Base-by-base conservation (phyloP, 2,329 filamentous ascomycete species). In the Karstenula rhodostoma region DNA sequence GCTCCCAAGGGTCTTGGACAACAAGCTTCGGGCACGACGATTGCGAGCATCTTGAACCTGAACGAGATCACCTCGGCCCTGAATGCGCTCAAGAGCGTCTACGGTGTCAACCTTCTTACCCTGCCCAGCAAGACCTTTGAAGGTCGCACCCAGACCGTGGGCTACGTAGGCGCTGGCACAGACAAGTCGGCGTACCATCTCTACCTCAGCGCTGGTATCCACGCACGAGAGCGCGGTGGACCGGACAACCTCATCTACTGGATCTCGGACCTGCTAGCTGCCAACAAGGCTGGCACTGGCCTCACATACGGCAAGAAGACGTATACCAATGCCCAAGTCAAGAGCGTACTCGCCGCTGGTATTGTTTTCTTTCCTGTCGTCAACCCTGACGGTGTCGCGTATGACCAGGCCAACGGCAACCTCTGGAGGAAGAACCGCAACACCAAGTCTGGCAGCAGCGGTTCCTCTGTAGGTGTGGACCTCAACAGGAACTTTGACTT, bases 221-320 rank as follows among this genome's bases (percentile, higher is more conserved):
- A 88, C 66, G 84, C 86, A 9, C 83, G 86, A 25, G 86, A 88
- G 73, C 82, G 86, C 10, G 86, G 85, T 27, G 83, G 81, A 0
- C 80, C 85, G 0, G 86, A 88, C 67, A 79, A 84, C 60, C 76
- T 87, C 15, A 73, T 88, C 46, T 87, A 87, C 78, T 87, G 86
- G 75, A 77, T 87, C 32, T 77, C 84, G 0, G 86, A 88, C 67
- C 78, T 88, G 4, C 79, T 88, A 3, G 80, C 81, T 49, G 86
- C 86, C 19, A 79, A 83, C 64, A 80, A 82, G 66, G 75, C 80
- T 35, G 78, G 80, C 23, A 79, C 76, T 3, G 85, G 85, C 7
- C 69, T 88, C 10, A 78, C 73, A 2, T 88, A 86, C 65, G 86
- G 85, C 48, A 77, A 74, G 56, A 81, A 83, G 63, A 78, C 76